Conservation (phyloP, 2,329 filamentous ascomycete species). For the Colletotrichum trifolii region DNA sequence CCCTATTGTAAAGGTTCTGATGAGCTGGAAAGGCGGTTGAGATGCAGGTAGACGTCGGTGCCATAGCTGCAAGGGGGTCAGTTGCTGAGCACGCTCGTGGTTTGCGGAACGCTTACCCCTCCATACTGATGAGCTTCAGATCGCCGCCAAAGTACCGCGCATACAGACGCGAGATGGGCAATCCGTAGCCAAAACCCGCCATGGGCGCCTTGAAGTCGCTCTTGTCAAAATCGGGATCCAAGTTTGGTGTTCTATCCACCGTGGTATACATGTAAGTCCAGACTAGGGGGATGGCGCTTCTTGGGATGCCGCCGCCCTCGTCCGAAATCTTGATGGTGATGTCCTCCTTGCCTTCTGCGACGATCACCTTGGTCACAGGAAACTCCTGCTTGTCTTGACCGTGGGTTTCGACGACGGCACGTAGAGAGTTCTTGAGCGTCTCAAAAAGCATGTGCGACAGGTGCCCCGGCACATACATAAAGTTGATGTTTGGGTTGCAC, state of each 20-base stretch:
- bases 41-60: slow-evolving; percentile 97
- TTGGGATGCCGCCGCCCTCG: slow-evolving; percentile 94
- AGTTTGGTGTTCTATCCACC: slow-evolving; percentile 91
- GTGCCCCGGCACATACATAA: slow-evolving; percentile 99
- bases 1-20: slow-evolving; percentile 97
- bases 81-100: neutral
- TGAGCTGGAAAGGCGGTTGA: slow-evolving; percentile 94
- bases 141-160: slow-evolving; percentile 98
- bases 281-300: slow-evolving; percentile 94
- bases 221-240: slow-evolving; percentile 98
- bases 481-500: slow-evolving; percentile 92
- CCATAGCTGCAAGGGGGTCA: slow-evolving; percentile 76
- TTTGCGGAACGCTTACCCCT: slow-evolving; percentile 75
- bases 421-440: slow-evolving; percentile 97
- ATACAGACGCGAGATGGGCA: slow-evolving; percentile 94
- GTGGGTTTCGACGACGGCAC: slow-evolving; percentile 95
- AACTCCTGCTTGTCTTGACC: slow-evolving; percentile 96
- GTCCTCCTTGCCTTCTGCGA: slow-evolving; percentile 97
- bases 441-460: slow-evolving; percentile 99
- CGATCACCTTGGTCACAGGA: slow-evolving; percentile 95
- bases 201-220: slow-evolving; percentile 99
- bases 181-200: slow-evolving; percentile 98
- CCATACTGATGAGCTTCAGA: slow-evolving; percentile 98
- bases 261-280: slow-evolving; percentile 99
- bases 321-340: slow-evolving; percentile 99